Evolutionary conservation across 1,284 basidiomycete species (phyloP).

Genomic region (Somion occarium): DNA sequence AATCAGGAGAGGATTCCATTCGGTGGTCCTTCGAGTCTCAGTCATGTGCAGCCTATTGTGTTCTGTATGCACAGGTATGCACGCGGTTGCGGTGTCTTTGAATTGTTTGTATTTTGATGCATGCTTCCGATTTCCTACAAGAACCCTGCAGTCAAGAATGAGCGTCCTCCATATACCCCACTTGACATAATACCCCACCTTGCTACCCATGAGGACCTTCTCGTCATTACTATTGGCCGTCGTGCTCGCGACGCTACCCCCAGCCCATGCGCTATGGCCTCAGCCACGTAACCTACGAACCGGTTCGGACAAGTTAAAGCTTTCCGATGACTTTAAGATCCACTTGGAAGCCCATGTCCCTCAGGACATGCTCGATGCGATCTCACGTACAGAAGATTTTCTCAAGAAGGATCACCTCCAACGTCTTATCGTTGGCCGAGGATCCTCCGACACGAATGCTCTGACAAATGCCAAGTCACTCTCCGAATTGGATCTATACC

Average conservation of each 20-base stretch:
- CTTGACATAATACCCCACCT: background rate
- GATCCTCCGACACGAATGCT: conserved; percentile 31
- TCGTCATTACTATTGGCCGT: conserved; percentile 17
- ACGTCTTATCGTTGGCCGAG: conserved; percentile 43
- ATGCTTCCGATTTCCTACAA: background rate
- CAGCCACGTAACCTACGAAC: conserved; percentile 47
- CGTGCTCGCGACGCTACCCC: conserved; percentile 17
- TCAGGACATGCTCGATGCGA: conserved; percentile 42
- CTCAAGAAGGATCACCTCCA: conserved; percentile 39
- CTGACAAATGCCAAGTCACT: conserved; percentile 28
- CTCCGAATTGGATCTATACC: conserved; percentile 36
- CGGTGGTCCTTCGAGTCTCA: background rate
- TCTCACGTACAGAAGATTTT: conserved; percentile 32
- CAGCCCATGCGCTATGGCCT: conserved; percentile 51
- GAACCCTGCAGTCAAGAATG: background rate
- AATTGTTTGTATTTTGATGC: background rate
- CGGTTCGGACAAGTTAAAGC: conserved; percentile 45
- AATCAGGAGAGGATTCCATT: background rate
- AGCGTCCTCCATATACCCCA: background rate
- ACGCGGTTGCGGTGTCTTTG: background rate
- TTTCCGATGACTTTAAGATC: conserved; percentile 46
- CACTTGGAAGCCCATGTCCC: conserved; percentile 27
- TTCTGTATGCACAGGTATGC: background rate
- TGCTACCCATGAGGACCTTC: background rate
- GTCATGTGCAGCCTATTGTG: background rate